phyloP scores from a whole-genome alignment of 2,329 filamentous ascomycete genomes.

The Botrytis fabae region DNA sequence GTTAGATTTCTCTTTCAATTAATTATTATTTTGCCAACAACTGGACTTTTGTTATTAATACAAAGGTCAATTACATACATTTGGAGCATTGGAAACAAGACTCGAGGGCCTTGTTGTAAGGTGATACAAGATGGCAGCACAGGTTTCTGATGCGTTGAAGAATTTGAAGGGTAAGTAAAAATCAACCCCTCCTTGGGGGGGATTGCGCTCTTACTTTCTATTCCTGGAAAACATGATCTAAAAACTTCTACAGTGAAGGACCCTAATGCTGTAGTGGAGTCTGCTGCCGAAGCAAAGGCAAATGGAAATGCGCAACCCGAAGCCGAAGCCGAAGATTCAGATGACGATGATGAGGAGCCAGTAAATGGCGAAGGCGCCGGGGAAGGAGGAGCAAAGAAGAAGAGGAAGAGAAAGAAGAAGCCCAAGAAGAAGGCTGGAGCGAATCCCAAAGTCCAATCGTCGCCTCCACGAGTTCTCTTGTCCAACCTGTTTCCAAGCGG shows the following conservation, averaged over 20 bases:
- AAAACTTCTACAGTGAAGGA: constrained; percentile 36
- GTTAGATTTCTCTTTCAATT: constrained; percentile 2
- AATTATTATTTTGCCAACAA: neutral
- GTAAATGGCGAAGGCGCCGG: constrained; percentile 44
- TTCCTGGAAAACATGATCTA: constrained; percentile 12
- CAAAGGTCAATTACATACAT: constrained; percentile 12
- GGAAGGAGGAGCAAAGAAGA: constrained; percentile 54
- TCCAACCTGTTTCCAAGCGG: constrained; percentile 72
- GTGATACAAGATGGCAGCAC: constrained; percentile 36
- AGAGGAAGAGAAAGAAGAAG: constrained; percentile 72
- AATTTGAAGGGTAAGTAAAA: constrained; percentile 70
- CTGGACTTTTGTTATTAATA: neutral
- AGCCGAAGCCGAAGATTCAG: constrained; percentile 49
- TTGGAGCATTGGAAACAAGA: neutral
- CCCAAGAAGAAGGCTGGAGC: constrained; percentile 62
- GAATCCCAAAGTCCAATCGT: constrained; percentile 68
- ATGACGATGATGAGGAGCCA: constrained; percentile 52
- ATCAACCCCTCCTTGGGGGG: constrained; percentile 5
- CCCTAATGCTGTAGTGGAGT: constrained; percentile 36
- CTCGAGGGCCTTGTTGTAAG: neutral
- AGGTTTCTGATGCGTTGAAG: constrained; percentile 80
- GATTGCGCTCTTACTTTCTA: constrained; percentile 45
- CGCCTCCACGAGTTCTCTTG: constrained; percentile 72
- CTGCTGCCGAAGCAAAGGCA: constrained; percentile 33
- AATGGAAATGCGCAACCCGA: constrained; percentile 34